phyloP scores from a whole-genome alignment of 192 early-diverging fungal genomes.

The Powellomyces hirtus region DNA sequence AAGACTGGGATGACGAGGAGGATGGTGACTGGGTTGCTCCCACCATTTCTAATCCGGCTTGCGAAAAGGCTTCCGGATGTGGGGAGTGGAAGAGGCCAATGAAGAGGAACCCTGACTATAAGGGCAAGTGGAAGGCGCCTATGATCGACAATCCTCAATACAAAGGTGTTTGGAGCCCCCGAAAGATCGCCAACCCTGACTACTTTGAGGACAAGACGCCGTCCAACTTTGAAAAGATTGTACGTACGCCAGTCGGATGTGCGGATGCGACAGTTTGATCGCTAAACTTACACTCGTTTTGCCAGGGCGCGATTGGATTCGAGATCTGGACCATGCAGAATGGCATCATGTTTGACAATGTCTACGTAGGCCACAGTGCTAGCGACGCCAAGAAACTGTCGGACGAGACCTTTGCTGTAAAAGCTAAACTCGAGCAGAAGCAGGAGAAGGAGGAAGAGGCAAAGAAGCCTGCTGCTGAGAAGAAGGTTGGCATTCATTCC shows the following conservation, averaged over 20 bases:
- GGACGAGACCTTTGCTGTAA: conserved; percentile 75
- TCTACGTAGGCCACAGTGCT: conserved; percentile 77
- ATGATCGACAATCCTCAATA: conserved; percentile 89
- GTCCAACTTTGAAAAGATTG: conserved; percentile 76
- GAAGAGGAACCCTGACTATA: conserved; percentile 91
- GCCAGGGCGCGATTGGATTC: conserved; percentile 73
- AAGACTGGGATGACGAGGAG: conserved; percentile 89
- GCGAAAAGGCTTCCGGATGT: conserved; percentile 66
- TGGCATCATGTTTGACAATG: conserved; percentile 86
- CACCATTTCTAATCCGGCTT: conserved; percentile 79
- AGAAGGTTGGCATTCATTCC: conserved; percentile 10
- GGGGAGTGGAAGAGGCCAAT: conserved; percentile 79
- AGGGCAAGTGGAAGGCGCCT: conserved; percentile 85
- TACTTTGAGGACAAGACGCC: conserved; percentile 80
- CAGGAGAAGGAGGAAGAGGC: conserved; percentile 57
- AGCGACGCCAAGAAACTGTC: conserved; percentile 68
- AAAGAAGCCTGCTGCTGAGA: conserved; percentile 17
- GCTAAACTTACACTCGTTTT: neutral
- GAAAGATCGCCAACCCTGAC: conserved; percentile 80
- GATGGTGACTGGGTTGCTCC: conserved; percentile 90
- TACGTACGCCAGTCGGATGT: conserved; percentile 14
- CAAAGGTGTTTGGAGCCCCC: conserved; percentile 85
- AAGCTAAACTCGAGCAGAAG: conserved; percentile 67
- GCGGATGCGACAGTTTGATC: neutral
- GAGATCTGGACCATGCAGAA: conserved; percentile 95